Evolutionary conservation across 495 filamentous ascomycete species (phyloP).

Genomic region (Pyrenopolyporus hunteri): DNA sequence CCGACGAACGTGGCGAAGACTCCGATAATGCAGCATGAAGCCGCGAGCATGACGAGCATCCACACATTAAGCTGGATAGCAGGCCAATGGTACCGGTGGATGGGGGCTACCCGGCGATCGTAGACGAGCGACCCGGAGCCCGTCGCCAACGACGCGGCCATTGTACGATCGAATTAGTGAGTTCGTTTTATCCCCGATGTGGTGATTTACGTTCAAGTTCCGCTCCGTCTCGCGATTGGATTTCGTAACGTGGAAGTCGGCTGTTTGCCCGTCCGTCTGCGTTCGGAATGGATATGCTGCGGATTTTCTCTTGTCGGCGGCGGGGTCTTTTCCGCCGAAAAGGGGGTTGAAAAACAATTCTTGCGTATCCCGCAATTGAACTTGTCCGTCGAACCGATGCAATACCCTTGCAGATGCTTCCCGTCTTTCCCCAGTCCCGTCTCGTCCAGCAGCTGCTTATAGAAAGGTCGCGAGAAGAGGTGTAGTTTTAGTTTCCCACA

Average conservation of each 20-base stretch:
- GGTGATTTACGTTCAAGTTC: background rate
- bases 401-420: background rate
- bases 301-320: background rate
- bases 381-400: background rate
- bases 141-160: slow-evolving; percentile 51
- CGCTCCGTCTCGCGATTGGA: background rate
- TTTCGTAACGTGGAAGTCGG: background rate
- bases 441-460: background rate
- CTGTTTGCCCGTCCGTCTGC: background rate
- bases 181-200: background rate
- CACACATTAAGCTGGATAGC: slow-evolving; percentile 91
- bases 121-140: slow-evolving; percentile 49
- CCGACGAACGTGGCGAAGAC: slow-evolving; percentile 85
- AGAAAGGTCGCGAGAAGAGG: background rate
- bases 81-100: slow-evolving; percentile 90
- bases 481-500: slow-evolving; percentile 8
- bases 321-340: background rate
- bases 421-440: slow-evolving; percentile 1
- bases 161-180: slow-evolving; percentile 6
- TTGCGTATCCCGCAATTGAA: too few relatives aligned
- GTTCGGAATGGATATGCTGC: too few relatives aligned
- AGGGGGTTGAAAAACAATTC: too few relatives aligned
- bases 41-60: slow-evolving; percentile 84
- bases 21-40: slow-evolving; percentile 79
- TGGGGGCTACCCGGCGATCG: slow-evolving; percentile 51